A percentile compares a stretch with the other conserved stretches of the same genome.
Conservation (phyloP, 768 basidiomycete genomes). For the Obba rivulosa region DNA sequence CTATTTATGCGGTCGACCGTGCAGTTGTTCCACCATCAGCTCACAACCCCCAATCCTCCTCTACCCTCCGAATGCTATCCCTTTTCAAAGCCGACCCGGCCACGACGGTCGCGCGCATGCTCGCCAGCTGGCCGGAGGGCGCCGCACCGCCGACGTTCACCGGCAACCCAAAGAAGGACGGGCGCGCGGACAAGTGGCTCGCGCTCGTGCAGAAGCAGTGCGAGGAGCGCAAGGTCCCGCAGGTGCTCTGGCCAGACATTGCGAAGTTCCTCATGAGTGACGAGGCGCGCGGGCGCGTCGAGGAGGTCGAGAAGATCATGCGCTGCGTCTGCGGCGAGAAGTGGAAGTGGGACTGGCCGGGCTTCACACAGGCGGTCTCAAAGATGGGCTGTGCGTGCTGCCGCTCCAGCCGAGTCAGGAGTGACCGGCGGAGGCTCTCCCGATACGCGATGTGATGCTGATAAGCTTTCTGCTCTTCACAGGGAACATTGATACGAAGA, state of each 20-base stretch:
- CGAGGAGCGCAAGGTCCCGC: conserved; percentile 58
- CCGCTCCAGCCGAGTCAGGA: neutral
- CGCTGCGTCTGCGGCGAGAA: conserved; percentile 53
- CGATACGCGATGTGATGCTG: neutral
- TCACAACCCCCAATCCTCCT: neutral
- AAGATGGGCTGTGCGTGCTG: conserved; percentile 72
- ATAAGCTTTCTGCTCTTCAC: neutral
- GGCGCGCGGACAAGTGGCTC: conserved; percentile 66
- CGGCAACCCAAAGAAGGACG: conserved; percentile 54
- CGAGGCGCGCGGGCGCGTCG: conserved; percentile 58
- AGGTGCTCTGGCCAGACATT: conserved; percentile 78
- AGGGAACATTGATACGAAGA: conserved; percentile 18
- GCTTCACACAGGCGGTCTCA: conserved; percentile 68
- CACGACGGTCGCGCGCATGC: conserved; percentile 47
- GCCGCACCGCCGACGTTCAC: conserved; percentile 46
- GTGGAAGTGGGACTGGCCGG: conserved; percentile 81
- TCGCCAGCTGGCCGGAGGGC: conserved; percentile 54
- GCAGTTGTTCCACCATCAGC: no score
- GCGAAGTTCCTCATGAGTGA: conserved; percentile 72
- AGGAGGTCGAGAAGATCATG: conserved; percentile 70
- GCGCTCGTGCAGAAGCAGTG: conserved; percentile 65
- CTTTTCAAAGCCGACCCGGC: neutral
- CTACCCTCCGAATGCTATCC: neutral
- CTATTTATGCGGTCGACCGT: no score
- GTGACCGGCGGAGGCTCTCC: neutral